These are phyloP conservation scores for Fragaria nilgerrensis DNA, from an alignment of 306 rosid genomes.

Conservation along the genomic window DNA sequence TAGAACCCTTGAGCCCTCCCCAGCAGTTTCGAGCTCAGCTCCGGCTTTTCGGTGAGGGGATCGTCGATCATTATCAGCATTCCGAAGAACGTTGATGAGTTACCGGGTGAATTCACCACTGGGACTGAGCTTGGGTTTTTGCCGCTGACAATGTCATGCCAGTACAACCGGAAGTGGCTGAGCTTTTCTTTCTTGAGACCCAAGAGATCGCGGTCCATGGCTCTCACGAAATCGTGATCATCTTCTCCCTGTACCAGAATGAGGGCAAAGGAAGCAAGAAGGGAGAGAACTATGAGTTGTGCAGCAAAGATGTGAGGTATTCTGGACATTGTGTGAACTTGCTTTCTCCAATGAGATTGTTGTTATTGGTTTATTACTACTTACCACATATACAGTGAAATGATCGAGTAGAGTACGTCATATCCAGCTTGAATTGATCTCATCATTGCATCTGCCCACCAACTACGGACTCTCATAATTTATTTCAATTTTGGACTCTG, in stretches of 20 bases:
- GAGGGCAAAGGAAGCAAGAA: constrained; percentile 16
- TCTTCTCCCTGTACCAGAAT: constrained; percentile 5
- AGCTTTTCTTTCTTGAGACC: constrained; percentile 43
- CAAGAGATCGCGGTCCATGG: constrained; percentile 18
- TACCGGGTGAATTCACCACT: constrained; percentile 24
- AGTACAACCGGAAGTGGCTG: constrained; percentile 46
- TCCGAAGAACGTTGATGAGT: constrained; percentile 32
- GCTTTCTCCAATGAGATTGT: background rate
- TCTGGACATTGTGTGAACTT: constrained; percentile 21
- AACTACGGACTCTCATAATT: background rate
- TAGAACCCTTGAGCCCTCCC: constrained; percentile 60
- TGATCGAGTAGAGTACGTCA: background rate
- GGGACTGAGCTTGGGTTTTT: constrained; percentile 22
- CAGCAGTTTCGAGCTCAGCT: constrained; percentile 27
- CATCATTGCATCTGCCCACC: background rate
- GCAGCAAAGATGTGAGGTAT: constrained; percentile 15
- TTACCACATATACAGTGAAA: constrained; percentile 3
- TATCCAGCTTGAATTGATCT: background rate
- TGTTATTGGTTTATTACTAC: background rate
- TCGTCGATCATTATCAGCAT: constrained; percentile 23
- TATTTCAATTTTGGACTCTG: background rate
- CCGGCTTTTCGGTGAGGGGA: constrained; percentile 31
- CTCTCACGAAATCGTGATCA: constrained; percentile 21
- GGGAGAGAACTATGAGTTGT: constrained; percentile 21
- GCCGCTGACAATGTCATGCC: constrained; percentile 42